Evolutionary conservation across 2,329 filamentous ascomycete genomes (phyloP).

Genomic region (Calonectria pseudoturangicola): DNA sequence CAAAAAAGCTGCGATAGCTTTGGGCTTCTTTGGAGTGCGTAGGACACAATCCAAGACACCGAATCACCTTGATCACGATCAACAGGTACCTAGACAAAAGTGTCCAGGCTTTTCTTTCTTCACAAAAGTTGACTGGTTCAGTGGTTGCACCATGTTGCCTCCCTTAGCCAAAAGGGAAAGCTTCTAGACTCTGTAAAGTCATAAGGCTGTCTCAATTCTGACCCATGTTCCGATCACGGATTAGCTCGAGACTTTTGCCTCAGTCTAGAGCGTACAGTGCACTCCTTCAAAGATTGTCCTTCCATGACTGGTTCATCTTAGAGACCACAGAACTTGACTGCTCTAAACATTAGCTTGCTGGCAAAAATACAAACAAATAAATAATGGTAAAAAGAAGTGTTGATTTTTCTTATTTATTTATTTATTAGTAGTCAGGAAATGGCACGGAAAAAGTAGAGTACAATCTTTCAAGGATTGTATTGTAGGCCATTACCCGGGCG

Average conservation of each 20-base stretch:
- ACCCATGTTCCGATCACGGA: slow-evolving; percentile 42
- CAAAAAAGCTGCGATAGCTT: not conserved
- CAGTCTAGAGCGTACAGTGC: too few relatives aligned
- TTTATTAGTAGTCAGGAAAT: too few relatives aligned
- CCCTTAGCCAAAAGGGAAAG: slow-evolving; percentile 45
- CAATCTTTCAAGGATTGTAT: too few relatives aligned
- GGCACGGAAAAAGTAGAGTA: too few relatives aligned
- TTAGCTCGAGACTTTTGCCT: slow-evolving; percentile 30
- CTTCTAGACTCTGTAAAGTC: slow-evolving; percentile 43
- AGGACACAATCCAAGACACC: not conserved
- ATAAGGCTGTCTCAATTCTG: slow-evolving; percentile 36
- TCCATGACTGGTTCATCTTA: too few relatives aligned
- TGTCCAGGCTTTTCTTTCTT: not conserved
- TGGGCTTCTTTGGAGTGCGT: not conserved
- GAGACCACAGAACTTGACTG: too few relatives aligned
- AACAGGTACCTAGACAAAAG: not conserved
- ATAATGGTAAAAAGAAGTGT: too few relatives aligned
- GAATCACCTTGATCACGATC: not conserved
- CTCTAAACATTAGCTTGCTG: too few relatives aligned
- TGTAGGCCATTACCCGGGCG: slow-evolving; percentile 9
- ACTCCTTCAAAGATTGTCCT: too few relatives aligned
- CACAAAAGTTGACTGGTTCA: slow-evolving; percentile 2
- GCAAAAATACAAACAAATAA: too few relatives aligned
- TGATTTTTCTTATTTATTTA: too few relatives aligned
- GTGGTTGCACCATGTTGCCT: slow-evolving; percentile 16